These are phyloP conservation scores for Paxillus involutus DNA, from an alignment of 768 basidiomycete genomes.

Conservation along the genomic window DNA sequence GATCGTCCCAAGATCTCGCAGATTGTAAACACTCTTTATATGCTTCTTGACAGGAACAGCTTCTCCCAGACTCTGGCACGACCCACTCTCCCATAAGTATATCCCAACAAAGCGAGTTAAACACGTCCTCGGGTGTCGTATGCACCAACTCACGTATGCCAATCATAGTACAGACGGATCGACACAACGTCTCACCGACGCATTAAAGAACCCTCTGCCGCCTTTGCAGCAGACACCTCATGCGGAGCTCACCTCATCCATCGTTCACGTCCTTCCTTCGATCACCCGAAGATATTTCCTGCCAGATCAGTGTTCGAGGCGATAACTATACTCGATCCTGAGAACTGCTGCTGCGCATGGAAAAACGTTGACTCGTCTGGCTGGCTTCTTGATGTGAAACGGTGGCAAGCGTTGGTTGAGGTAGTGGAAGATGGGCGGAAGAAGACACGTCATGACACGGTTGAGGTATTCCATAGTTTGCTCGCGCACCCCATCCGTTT, in stretches of 20 bases:
- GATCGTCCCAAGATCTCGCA: no score
- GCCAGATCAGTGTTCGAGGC: conserved; percentile 39
- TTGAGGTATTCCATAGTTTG: conserved; percentile 58
- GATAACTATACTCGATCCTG: conserved; percentile 52
- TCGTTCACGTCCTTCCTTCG: conserved; percentile 54
- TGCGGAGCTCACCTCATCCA: conserved; percentile 48
- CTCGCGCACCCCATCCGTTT: conserved; percentile 53
- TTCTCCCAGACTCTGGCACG: no score
- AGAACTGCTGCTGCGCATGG: conserved; percentile 61
- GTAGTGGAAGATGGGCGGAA: conserved; percentile 43
- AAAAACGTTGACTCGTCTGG: conserved; percentile 36
- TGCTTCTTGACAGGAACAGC: no score
- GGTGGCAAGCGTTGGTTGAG: conserved; percentile 61
- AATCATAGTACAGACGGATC: no score
- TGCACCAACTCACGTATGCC: no score
- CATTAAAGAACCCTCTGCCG: conserved; percentile 37
- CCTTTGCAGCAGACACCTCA: conserved; percentile 43
- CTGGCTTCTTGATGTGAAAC: conserved; percentile 52
- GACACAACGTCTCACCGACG: conserved; percentile 45
- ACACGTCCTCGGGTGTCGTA: no score
- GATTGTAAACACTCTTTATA: no score
- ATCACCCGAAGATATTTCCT: conserved; percentile 32
- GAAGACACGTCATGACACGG: conserved; percentile 65
- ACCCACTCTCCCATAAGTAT: no score
- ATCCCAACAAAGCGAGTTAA: no score